Conservation (phyloP, 2,329 filamentous ascomycete species). For the Sporothrix luriei region DNA sequence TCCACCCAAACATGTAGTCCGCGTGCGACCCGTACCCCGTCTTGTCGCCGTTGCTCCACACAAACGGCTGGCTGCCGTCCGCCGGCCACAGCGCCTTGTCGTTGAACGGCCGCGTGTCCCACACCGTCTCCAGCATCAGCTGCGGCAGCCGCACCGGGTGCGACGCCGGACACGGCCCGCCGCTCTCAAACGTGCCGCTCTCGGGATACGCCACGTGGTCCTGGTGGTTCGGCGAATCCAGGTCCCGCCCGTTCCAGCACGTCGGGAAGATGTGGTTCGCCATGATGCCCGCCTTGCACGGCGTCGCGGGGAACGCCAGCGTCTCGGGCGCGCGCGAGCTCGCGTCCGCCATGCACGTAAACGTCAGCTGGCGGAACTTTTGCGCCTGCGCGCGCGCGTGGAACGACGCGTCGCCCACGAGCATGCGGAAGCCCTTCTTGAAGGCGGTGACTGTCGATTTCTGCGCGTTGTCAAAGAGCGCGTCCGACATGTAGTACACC, state of each 20-base stretch:
- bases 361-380: slow-evolving; percentile 43
- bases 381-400: slow-evolving; percentile 42
- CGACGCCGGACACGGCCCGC: slow-evolving; percentile 51
- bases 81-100: slow-evolving; percentile 43
- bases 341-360: slow-evolving; percentile 44
- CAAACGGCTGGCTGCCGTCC: slow-evolving; percentile 42
- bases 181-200: slow-evolving; percentile 48
- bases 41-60: slow-evolving; percentile 39
- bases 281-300: slow-evolving; percentile 49
- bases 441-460: slow-evolving; percentile 47
- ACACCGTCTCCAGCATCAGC: slow-evolving; percentile 51
- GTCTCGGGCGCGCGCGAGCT: slow-evolving; percentile 45
- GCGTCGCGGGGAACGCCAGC: slow-evolving; percentile 46
- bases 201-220: slow-evolving; percentile 43
- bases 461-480: slow-evolving; percentile 37
- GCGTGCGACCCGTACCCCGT: slow-evolving; percentile 42
- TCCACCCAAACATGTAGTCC: slow-evolving; percentile 44
- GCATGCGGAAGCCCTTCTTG: slow-evolving; percentile 52
- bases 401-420: slow-evolving; percentile 47
- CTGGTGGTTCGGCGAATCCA: slow-evolving; percentile 50
- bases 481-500: slow-evolving; percentile 48
- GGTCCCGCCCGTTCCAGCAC: slow-evolving; percentile 53
- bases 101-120: slow-evolving; percentile 47
- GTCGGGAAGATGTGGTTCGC: slow-evolving; percentile 51
- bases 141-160: slow-evolving; percentile 45